These are phyloP conservation scores for Suillus decipiens DNA, from an alignment of 768 basidiomycete genomes.

Conservation along the genomic window DNA sequence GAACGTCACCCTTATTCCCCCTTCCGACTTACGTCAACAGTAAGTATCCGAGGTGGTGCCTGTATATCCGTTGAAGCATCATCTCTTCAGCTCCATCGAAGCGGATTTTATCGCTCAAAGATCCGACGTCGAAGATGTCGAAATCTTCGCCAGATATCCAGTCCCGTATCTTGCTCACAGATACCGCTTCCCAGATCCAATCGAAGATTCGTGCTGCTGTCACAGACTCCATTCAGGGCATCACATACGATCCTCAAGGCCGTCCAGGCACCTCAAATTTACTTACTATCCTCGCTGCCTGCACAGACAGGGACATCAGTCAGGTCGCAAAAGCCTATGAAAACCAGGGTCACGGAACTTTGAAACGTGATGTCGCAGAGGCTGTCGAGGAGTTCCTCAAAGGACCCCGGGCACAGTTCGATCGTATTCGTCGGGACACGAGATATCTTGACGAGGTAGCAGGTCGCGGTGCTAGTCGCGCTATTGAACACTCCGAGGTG, in stretches of 20 bases:
- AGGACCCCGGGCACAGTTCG: constrained; percentile 69
- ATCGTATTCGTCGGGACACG: constrained; percentile 58
- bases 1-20: constrained; percentile 58
- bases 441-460: constrained; percentile 66
- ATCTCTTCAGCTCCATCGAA: constrained; percentile 64
- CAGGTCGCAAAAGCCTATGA: constrained; percentile 53
- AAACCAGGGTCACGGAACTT: constrained; percentile 56
- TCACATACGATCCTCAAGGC: constrained; percentile 78
- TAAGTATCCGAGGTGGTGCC: constrained; percentile 36
- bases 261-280: constrained; percentile 87
- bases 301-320: constrained; percentile 48
- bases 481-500: constrained; percentile 55
- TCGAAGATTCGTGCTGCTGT: constrained; percentile 79
- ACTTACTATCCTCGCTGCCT: constrained; percentile 77
- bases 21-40: constrained; percentile 74
- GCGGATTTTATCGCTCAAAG: constrained; percentile 83
- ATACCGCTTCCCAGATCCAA: constrained; percentile 58
- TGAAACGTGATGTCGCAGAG: constrained; percentile 78
- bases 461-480: constrained; percentile 60
- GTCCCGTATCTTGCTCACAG: constrained; percentile 88
- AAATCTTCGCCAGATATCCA: constrained; percentile 80
- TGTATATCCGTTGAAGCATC: not conserved
- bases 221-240: constrained; percentile 75
- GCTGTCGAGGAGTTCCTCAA: constrained; percentile 70
- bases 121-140: constrained; percentile 91